Base-by-base conservation (phyloP, 305 asterid genomes). In the Plantago coronopus region DNA sequence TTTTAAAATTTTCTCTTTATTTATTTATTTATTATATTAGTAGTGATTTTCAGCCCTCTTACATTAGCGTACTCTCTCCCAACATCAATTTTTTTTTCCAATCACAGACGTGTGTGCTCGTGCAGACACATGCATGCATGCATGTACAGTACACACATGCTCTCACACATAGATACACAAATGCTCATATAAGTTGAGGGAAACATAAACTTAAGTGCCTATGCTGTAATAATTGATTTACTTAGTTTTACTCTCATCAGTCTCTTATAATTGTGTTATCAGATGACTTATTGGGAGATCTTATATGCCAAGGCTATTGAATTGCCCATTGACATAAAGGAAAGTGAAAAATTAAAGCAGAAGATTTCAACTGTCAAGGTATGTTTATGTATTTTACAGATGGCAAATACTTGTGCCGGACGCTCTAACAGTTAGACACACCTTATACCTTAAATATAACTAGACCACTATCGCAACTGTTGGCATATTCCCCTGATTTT, bases 301-400 rank as follows among this genome's bases (percentile, higher is more conserved):
- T 80, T 91, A 76, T 73, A 67, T 66, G 48, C 69, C 25, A 91
- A 81, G 81, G 74, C 81, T 57, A 55, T 69, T 63, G 70, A 71
- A 59, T 81, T 72, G 21, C 93, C 98, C 23, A 81, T 91, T 71
- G 71, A 74, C 69, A 63, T 78, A 25, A 68, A 67, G 58, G 93
- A 85, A 78, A 77, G 86, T 63, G 86, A 78, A 77, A 76, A 76
- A 65, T 79, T 91, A 59, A 66, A 65, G 65, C 63, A 71, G 66
- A 91, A 77, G 82, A 71, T 91, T 75, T 84, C 95, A 38, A 77
- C 87, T 23, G 83, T 72, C 54, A 84, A 88, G 96, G 98, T 91
- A 78, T 43, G 54, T 71, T 64, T 54, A 59, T 27, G 45, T 18
- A 20, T 25, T 21, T 29, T 29, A 29, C 7, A 29, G 37, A 29